phyloP scores from a whole-genome alignment of 176 grass and related monocot genomes.

The Dendrocalamus sinicus region DNA sequence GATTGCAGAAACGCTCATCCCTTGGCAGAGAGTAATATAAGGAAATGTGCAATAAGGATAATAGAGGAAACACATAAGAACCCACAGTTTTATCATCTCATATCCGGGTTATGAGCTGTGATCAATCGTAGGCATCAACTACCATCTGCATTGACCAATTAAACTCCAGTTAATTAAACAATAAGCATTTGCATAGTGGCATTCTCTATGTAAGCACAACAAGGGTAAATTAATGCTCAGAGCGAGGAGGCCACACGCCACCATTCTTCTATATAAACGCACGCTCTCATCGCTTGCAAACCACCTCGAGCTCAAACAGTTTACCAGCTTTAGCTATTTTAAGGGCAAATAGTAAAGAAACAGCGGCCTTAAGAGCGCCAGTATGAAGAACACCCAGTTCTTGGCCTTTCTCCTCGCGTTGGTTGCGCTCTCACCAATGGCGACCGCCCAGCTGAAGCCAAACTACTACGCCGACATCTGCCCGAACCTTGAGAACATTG shows the following conservation, averaged over 20 bases:
- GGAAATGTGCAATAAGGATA: neutral
- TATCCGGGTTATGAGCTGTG: neutral
- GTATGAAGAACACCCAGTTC: slow-evolving; percentile 44
- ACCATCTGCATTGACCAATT: slow-evolving; percentile 7
- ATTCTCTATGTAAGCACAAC: neutral
- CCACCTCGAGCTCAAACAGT: slow-evolving; percentile 35
- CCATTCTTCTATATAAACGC: slow-evolving; percentile 42
- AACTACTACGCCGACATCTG: slow-evolving; percentile 60
- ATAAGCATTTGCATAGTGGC: neutral
- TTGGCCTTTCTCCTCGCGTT: slow-evolving; percentile 20
- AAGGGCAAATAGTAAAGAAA: slow-evolving; percentile 39
- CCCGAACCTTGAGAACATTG: slow-evolving; percentile 58
- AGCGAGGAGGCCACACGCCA: slow-evolving; percentile 41
- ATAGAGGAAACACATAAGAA: neutral
- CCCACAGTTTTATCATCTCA: neutral
- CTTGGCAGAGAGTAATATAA: neutral
- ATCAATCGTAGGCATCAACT: neutral
- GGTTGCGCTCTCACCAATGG: neutral
- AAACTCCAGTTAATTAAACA: neutral
- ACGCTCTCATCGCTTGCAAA: slow-evolving; percentile 50
- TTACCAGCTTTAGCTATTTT: slow-evolving; percentile 44
- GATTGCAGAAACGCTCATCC: neutral
- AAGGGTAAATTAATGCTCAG: neutral
- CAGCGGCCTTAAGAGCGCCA: slow-evolving; percentile 29
- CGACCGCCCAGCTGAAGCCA: slow-evolving; percentile 13